These are phyloP conservation scores for Aeschynomene evenia DNA, from an alignment of 306 rosid species.

Conservation along the genomic window DNA sequence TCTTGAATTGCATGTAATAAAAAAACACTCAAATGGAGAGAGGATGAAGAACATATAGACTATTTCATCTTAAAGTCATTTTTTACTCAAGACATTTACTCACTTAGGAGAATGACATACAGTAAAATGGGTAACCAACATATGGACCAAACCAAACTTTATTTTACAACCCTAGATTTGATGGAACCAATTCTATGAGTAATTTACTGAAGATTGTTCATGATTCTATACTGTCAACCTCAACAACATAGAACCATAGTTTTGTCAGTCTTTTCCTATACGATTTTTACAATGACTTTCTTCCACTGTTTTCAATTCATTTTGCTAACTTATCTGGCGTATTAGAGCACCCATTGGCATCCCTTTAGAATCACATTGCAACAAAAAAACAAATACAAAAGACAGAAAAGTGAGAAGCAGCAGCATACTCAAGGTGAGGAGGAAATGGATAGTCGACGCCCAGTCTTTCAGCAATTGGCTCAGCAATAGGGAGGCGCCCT, in stretches of 20 bases:
- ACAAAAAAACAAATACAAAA: slow-evolving; percentile 12
- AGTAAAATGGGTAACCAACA: slow-evolving; percentile 7
- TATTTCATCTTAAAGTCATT: neutral
- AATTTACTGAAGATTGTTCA: neutral
- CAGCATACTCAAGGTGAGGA: slow-evolving; percentile 77
- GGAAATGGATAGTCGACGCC: slow-evolving; percentile 95
- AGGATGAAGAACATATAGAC: neutral
- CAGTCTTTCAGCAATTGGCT: slow-evolving; percentile 79
- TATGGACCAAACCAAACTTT: neutral
- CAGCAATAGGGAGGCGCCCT: slow-evolving; percentile 47
- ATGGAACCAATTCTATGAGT: neutral
- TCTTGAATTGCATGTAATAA: slow-evolving; percentile 2
- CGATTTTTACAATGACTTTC: neutral
- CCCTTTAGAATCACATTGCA: neutral
- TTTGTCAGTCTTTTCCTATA: neutral
- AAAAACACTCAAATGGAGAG: slow-evolving; percentile 8
- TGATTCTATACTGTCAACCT: neutral
- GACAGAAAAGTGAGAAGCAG: slow-evolving; percentile 25
- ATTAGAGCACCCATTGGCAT: neutral
- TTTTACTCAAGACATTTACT: neutral
- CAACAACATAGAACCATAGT: neutral
- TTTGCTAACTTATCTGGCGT: slow-evolving; percentile 1
- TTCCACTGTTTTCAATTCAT: neutral
- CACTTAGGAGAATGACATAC: neutral
- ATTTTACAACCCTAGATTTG: neutral